Evolutionary conservation across 306 rosid genomes (phyloP).

Genomic region (Cicer chorassanicum): DNA sequence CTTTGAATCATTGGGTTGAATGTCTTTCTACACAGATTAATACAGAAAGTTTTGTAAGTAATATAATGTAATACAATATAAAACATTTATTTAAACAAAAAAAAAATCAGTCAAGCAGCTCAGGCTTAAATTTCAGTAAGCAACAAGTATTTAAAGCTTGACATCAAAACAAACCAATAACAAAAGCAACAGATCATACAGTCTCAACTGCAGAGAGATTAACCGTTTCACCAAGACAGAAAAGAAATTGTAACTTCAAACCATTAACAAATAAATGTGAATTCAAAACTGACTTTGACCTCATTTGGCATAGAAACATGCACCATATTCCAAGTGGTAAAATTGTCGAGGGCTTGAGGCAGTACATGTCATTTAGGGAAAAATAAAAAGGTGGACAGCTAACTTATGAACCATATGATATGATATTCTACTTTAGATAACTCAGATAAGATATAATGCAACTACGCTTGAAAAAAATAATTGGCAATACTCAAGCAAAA

Average conservation of each 20-base stretch:
- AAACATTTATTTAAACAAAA: background rate
- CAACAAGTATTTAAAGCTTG: constrained; percentile 21
- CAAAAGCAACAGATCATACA: constrained; percentile 11
- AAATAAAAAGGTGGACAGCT: background rate
- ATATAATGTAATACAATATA: background rate
- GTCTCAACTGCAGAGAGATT: background rate
- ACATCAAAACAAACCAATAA: constrained; percentile 17
- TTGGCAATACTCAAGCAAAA: background rate
- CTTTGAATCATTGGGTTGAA: constrained; percentile 46
- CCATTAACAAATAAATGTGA: background rate
- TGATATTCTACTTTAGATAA: background rate
- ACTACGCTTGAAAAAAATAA: background rate
- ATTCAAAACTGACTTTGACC: background rate
- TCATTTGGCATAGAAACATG: background rate
- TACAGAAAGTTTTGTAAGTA: background rate
- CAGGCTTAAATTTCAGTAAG: constrained; percentile 15
- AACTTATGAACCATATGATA: background rate
- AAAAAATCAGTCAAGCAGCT: background rate
- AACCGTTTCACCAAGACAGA: background rate
- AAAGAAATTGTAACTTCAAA: background rate
- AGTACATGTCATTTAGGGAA: background rate
- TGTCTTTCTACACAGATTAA: constrained; percentile 49
- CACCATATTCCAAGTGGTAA: background rate
- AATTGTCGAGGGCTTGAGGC: no score
- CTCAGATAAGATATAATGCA: background rate